phyloP scores from a whole-genome alignment of 164 flowering plant species.

The Stephania japonica region DNA sequence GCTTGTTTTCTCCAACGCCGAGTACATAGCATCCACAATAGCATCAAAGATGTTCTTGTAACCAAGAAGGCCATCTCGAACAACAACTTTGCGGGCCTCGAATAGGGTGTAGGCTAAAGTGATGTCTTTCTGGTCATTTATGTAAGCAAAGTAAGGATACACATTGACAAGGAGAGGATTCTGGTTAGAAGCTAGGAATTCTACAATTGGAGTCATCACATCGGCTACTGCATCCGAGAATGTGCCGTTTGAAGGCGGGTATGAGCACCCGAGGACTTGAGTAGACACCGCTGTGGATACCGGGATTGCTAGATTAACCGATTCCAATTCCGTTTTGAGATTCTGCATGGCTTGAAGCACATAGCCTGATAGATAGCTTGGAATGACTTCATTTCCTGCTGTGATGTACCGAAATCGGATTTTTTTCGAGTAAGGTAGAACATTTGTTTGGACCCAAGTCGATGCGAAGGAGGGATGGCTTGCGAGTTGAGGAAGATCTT shows the following conservation, averaged over 20 bases:
- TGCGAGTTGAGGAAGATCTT: conserved; percentile 21
- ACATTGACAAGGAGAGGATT: conserved; percentile 11
- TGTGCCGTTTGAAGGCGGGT: conserved; percentile 14
- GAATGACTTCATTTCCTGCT: conserved; percentile 33
- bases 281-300: conserved; percentile 14
- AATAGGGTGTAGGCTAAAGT: conserved; percentile 3
- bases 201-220: conserved; percentile 4
- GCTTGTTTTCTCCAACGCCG: conserved; percentile 11
- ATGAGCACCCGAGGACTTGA: conserved; percentile 9
- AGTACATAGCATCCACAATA: background rate
- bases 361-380: background rate
- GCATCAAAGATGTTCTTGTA: conserved; percentile 17
- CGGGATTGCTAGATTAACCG: background rate
- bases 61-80: background rate
- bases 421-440: conserved; percentile 7
- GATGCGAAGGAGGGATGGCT: conserved; percentile 10
- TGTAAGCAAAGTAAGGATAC: conserved; percentile 14
- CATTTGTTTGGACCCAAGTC: conserved; percentile 20
- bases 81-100: background rate
- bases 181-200: background rate
- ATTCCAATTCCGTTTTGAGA: conserved; percentile 5
- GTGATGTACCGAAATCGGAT: conserved; percentile 14
- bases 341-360: conserved; percentile 21
- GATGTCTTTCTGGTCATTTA: background rate
- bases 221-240: background rate